These are phyloP conservation scores for Cryomyces minteri DNA, from an alignment of 495 filamentous ascomycete genomes.

Conservation along the genomic window DNA sequence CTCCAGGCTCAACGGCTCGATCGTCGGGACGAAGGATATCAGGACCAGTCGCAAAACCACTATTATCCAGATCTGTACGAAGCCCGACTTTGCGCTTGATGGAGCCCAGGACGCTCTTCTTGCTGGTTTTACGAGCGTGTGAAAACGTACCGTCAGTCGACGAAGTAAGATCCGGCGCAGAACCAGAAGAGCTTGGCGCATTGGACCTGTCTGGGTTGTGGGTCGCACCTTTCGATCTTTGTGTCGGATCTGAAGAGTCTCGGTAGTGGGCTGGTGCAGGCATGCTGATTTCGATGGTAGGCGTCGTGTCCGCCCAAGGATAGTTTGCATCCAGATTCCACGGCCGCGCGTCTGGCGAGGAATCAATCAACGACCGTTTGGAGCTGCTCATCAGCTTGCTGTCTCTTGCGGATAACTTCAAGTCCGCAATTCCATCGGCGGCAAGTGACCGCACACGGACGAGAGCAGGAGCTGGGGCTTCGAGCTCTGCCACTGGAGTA, in stretches of 20 bases:
- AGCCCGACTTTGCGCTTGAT: constrained; percentile 8
- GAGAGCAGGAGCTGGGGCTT: constrained; percentile 6
- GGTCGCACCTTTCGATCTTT: background rate
- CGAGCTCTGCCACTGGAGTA: constrained; percentile 8
- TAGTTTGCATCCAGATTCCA: constrained; percentile 23
- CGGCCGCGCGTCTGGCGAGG: constrained; percentile 10
- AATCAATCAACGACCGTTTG: background rate
- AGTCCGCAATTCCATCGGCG: constrained; percentile 6
- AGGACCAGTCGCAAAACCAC: background rate
- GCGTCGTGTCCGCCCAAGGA: constrained; percentile 14
- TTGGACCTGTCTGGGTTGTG: background rate
- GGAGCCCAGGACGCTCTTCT: constrained; percentile 9
- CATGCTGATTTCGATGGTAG: constrained; percentile 16
- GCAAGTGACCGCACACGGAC: background rate
- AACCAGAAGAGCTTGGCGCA: background rate
- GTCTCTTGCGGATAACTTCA: constrained; percentile 1
- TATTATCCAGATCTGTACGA: background rate
- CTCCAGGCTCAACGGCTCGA: constrained; percentile 15
- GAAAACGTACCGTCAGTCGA: background rate
- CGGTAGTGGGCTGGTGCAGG: constrained; percentile 10
- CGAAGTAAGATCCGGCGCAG: background rate
- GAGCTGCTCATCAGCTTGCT: constrained; percentile 3
- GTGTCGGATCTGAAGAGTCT: background rate
- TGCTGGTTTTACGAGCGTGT: constrained; percentile 1
- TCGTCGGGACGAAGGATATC: background rate